Evolutionary conservation across 2,329 filamentous ascomycete genomes (phyloP), one percentile per base, ranked within the genome.

Genomic region (Arthrocladium fulminans): DNA sequence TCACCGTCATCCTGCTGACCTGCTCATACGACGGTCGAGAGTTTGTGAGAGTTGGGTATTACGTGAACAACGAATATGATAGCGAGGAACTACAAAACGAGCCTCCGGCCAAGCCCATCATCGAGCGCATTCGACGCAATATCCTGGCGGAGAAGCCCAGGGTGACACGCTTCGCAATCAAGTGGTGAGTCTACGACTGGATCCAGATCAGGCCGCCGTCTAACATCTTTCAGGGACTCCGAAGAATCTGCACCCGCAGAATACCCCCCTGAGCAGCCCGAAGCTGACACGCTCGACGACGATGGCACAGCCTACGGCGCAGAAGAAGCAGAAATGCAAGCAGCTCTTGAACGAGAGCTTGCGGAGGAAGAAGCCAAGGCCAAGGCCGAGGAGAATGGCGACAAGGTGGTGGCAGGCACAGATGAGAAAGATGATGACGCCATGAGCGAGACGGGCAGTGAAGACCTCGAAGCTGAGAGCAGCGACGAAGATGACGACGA

Each of bases 41-140:
- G 68, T 98, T 98, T 61, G 88, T 98, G 32, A 88, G 92, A 57
- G 90, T 98, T 35, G 92, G 92, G 54, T 98, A 98, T 78, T 98
- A 98, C 60, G 92, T 98, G 62, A 98, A 97, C 76, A 98, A 98
- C 62, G 94, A 98, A 68, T 98, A 98, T 67, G 88, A 94, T 59
- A 85, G 86, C 22, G 88, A 94, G 61, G 87, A 94, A 66, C 77
- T 98, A 54, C 84, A 81, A 60, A 81, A 84, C 41, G 89, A 97
- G 60, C 92, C 92, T 8, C 92, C 92, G 5, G 77, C 88, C 50
- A 95, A 95, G 74, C 89, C 89, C 32, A 77, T 94, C 59, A 83
- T 97, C 56, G 94, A 98, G 65, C 87, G 88, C 62, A 88, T 98
- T 55, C 80, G 81, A 57, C 84, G 94, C 59, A 96, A 94, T 63